phyloP scores from a whole-genome alignment of 371 early-diverging fungal species.

The Batkoa obscura region DNA sequence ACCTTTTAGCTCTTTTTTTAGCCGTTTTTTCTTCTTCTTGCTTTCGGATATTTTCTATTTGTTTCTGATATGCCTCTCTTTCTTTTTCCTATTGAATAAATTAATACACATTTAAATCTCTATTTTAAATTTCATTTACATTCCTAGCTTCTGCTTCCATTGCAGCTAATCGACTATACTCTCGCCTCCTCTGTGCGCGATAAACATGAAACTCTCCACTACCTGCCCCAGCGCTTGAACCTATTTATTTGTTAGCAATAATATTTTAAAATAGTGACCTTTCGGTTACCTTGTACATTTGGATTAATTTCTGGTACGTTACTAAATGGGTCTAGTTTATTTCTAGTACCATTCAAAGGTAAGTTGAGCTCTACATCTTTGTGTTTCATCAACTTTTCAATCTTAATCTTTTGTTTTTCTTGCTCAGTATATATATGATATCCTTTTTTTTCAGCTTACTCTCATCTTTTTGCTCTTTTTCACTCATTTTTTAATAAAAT shows the following conservation, averaged over 20 bases:
- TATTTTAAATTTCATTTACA: conserved; percentile 17
- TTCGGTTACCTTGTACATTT: too few species aligned
- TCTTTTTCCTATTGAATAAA: not conserved
- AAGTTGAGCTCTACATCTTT: too few species aligned
- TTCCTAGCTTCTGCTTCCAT: conserved; percentile 59
- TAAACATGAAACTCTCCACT: conserved; percentile 94
- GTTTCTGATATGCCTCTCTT: not conserved
- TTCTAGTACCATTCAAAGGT: too few species aligned
- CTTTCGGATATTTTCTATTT: not conserved
- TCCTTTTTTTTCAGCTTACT: too few species aligned
- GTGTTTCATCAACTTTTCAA: conserved; percentile 43
- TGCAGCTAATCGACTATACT: conserved; percentile 52
- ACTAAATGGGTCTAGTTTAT: too few species aligned
- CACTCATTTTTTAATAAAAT: not conserved
- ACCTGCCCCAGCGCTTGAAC: conserved; percentile 90
- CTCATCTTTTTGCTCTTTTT: too few species aligned
- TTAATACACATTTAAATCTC: not conserved
- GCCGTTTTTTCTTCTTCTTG: conserved; percentile 1
- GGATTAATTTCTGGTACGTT: too few species aligned
- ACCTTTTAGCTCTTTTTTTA: conserved; percentile 3
- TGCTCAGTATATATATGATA: too few species aligned
- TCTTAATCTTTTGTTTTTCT: conserved; percentile 37
- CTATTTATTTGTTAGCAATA: conserved; percentile 10
- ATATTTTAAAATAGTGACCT: too few species aligned
- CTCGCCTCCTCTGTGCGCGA: conserved; percentile 69